A percentile compares a stretch with the other conserved stretches of the same genome.
phyloP scores from a whole-genome alignment of 2,329 filamentous ascomycete genomes.

The Alternaria atra region DNA sequence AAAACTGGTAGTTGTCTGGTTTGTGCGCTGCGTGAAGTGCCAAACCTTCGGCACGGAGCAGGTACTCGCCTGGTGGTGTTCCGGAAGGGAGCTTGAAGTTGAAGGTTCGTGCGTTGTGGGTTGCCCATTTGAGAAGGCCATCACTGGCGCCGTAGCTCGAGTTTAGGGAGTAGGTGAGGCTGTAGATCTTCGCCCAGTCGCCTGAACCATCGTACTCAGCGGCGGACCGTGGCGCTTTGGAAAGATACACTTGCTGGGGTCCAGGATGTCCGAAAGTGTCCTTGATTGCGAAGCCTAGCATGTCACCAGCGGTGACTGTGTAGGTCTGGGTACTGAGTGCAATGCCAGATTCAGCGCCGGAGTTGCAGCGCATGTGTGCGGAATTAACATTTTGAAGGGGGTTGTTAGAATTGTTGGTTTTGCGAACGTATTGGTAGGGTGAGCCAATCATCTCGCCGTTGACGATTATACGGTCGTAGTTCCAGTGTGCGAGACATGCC shows the following conservation, averaged over 20 bases:
- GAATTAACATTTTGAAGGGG: constrained; percentile 37
- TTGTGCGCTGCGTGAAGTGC: constrained; percentile 36
- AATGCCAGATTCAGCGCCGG: constrained; percentile 24
- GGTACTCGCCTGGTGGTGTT: constrained; percentile 53
- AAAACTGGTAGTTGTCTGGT: constrained; percentile 50
- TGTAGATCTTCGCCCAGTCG: constrained; percentile 40
- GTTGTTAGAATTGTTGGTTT: constrained; percentile 34
- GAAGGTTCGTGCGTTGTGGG: constrained; percentile 34
- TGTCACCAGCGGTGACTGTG: constrained; percentile 49
- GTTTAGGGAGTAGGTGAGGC: constrained; percentile 34
- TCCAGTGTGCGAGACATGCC: constrained; percentile 32
- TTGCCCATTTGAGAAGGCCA: constrained; percentile 35
- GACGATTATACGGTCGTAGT: constrained; percentile 40
- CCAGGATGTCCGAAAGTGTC: constrained; percentile 53
- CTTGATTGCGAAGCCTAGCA: constrained; percentile 59
- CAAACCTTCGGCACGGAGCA: constrained; percentile 55
- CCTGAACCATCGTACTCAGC: constrained; percentile 34
- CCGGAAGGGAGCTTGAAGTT: constrained; percentile 50
- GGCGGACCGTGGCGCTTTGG: constrained; percentile 29
- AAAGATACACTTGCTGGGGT: constrained; percentile 40
- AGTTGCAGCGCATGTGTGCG: constrained; percentile 38
- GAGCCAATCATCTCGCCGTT: constrained; percentile 34
- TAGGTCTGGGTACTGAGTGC: constrained; percentile 32
- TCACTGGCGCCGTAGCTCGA: constrained; percentile 42
- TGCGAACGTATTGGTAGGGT: constrained; percentile 37